Conservation (phyloP, 2,329 filamentous ascomycete genomes). For the Annulohypoxylon truncatum region DNA sequence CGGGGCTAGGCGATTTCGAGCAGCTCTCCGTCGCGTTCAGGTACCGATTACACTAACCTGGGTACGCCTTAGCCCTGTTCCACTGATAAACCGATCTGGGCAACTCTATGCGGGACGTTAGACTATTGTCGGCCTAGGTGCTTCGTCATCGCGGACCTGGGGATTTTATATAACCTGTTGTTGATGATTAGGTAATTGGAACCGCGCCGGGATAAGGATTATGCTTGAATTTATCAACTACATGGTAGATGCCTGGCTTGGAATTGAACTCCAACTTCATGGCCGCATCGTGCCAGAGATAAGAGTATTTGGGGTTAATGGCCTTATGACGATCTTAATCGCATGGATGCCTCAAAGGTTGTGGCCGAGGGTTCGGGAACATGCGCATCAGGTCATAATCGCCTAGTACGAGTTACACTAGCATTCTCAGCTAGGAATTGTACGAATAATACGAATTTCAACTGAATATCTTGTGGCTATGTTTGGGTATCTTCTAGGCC, state of each 20-base stretch:
- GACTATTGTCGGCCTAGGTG: neutral
- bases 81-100: neutral
- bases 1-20: constrained; percentile 24
- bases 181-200: neutral
- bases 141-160: neutral
- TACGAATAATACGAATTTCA: neutral
- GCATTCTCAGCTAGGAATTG: neutral
- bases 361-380: neutral
- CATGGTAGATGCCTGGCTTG: neutral
- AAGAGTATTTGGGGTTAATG: neutral
- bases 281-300: neutral
- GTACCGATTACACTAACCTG: neutral
- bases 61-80: neutral
- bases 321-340: neutral
- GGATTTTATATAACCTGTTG: neutral
- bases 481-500: neutral
- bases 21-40: constrained; percentile 6
- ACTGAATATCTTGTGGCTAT: neutral
- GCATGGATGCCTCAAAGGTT: neutral
- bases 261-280: neutral
- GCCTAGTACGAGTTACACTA: neutral
- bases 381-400: neutral
- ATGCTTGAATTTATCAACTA: neutral
- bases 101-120: neutral
- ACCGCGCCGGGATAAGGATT: neutral